Conservation (phyloP, 768 basidiomycete species). For the Termitomyces eurrhizus region DNA sequence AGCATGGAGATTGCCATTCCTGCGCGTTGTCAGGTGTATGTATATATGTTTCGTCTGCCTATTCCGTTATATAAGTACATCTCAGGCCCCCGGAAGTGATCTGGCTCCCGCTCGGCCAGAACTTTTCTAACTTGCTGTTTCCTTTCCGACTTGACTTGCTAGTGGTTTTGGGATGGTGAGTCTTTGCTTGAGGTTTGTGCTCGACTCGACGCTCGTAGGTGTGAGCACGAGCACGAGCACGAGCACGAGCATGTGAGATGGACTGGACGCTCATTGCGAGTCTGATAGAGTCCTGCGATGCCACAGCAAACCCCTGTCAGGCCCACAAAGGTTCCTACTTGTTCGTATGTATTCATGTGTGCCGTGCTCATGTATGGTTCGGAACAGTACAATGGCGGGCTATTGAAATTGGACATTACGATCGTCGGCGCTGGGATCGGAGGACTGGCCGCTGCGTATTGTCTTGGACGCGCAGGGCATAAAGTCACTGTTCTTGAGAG, state of each 20-base stretch:
- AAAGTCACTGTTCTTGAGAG: slow-evolving; percentile 44
- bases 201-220: no score
- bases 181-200: background rate
- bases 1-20: no score
- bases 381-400: background rate
- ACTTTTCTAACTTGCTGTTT: background rate
- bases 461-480: slow-evolving; percentile 44
- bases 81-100: background rate
- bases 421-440: slow-evolving; percentile 51
- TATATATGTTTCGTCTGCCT: no score
- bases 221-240: no score
- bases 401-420: slow-evolving; percentile 20
- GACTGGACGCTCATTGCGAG: no score
- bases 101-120: no score
- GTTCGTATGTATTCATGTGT: no score
- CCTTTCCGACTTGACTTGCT: background rate
- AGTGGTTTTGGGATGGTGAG: background rate
- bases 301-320: background rate
- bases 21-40: no score
- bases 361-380: background rate
- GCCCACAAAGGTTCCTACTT: background rate
- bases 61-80: background rate
- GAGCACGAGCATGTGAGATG: no score
- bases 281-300: background rate
- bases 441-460: slow-evolving; percentile 43